Evolutionary conservation across 2,329 filamentous ascomycete genomes (phyloP).

Genomic region (Cadophora sp.): DNA sequence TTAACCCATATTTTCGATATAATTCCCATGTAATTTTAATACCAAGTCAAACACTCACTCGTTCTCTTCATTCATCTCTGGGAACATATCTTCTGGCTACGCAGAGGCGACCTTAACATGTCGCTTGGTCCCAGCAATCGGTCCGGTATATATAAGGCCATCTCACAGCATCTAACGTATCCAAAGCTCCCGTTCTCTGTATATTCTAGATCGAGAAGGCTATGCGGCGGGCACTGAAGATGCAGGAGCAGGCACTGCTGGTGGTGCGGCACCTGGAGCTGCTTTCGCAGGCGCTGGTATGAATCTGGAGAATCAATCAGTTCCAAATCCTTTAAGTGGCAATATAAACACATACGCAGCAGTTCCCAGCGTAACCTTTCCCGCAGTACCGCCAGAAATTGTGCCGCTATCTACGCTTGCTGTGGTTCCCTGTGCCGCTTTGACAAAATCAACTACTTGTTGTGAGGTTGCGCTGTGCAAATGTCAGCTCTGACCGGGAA

Average conservation of each 20-base stretch:
- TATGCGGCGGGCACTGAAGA: not conserved
- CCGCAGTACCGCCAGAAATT: not conserved
- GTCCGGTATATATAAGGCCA: too few relatives aligned
- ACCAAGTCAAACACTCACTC: not conserved
- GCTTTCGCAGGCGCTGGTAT: not conserved
- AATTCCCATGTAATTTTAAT: not conserved
- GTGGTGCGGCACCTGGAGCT: not conserved
- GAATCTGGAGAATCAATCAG: not conserved
- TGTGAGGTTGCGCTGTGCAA: not conserved
- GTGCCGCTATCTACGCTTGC: conserved; percentile 1
- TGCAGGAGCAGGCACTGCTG: not conserved
- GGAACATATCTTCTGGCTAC: too few relatives aligned
- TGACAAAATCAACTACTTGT: conserved; percentile 15
- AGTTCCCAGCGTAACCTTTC: conserved; percentile 7
- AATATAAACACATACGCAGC: not conserved
- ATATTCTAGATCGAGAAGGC: too few relatives aligned
- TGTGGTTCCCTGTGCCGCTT: conserved; percentile 6
- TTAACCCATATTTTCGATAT: not conserved
- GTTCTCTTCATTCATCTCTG: too few relatives aligned
- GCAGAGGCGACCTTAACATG: too few relatives aligned
- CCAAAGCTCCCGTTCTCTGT: too few relatives aligned
- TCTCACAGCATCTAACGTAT: too few relatives aligned
- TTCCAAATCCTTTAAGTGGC: not conserved
- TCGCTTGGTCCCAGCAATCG: too few relatives aligned
- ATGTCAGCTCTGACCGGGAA: not conserved